phyloP scores from a whole-genome alignment of 495 filamentous ascomycete genomes.

The Penicillium dipodomyicola region DNA sequence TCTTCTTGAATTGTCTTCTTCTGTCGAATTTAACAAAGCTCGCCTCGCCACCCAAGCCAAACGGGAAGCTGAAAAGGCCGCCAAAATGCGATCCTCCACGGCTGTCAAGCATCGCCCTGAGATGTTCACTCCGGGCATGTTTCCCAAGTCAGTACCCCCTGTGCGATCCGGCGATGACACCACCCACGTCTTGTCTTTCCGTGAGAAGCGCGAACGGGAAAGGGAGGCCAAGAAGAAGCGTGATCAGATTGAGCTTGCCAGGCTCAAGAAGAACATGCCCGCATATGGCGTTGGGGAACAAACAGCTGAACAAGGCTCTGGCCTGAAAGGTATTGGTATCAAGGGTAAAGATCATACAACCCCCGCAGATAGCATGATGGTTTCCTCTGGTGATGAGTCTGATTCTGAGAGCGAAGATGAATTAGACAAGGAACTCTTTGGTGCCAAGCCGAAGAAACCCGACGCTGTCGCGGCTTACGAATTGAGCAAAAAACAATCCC shows the following conservation, averaged over 20 bases:
- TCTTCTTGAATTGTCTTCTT: slow-evolving; percentile 44
- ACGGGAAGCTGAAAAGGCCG: slow-evolving; percentile 34
- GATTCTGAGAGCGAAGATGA: slow-evolving; percentile 71
- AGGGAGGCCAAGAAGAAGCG: slow-evolving; percentile 70
- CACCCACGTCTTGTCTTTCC: slow-evolving; percentile 49
- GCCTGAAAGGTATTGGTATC: slow-evolving; percentile 69
- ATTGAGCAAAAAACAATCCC: slow-evolving; percentile 52
- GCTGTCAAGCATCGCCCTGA: slow-evolving; percentile 9
- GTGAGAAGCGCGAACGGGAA: slow-evolving; percentile 67
- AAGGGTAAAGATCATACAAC: slow-evolving; percentile 75
- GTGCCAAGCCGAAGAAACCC: slow-evolving; percentile 44
- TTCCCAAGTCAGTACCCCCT: slow-evolving; percentile 30
- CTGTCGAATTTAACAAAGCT: slow-evolving; percentile 50
- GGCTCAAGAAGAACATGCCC: slow-evolving; percentile 55
- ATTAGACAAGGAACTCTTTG: slow-evolving; percentile 60
- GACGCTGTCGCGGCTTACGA: slow-evolving; percentile 53
- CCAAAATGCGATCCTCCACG: slow-evolving; percentile 36
- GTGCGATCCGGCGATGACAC: slow-evolving; percentile 39
- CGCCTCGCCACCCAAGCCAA: slow-evolving; percentile 37
- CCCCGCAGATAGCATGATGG: slow-evolving; percentile 81
- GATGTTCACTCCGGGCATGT: slow-evolving; percentile 15
- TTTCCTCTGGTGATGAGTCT: slow-evolving; percentile 68
- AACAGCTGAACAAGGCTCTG: slow-evolving; percentile 72
- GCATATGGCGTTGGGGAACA: slow-evolving; percentile 54
- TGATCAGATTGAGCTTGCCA: slow-evolving; percentile 65